Base-by-base conservation (phyloP, 2,329 filamentous ascomycete species). In the Neofusicoccum ribis region DNA sequence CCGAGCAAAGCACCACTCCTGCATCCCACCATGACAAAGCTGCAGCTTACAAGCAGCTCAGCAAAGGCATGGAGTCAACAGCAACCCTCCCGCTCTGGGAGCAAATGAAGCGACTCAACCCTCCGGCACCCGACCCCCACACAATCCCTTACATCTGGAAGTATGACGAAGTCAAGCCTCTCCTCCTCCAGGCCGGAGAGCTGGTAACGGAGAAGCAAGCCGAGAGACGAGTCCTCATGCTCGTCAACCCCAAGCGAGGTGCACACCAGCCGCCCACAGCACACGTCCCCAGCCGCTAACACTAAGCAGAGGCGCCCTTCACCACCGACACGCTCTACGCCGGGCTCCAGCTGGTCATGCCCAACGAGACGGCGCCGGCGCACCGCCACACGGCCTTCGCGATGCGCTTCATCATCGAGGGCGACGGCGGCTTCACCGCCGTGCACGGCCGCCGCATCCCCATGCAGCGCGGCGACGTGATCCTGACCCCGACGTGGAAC, bases 281-380 rank as follows among this genome's bases (percentile, higher is more conserved):
- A 50, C 51, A 58, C 44, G 20, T 27, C 20, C 27, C 34, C 15
- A 59, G 11, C 36, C 37, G 9, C 51, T 39, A 15, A 31, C n/a
- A 41, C 12, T 54, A 36, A 50, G 36, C 43, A 83, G 82, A 80
- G 63, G 80, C 82, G 0, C 85, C 85, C 0, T 84, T 81, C 67
- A 86, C 85, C 0, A 86, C 84, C 0, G 85, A 87, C 69, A 86
- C 85, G 1, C 76, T 87, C 60, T 86, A 86, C 67, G 84, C 81
- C 2, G 85, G 84, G 1, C 78, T 87, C 1, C 85, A 87, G 68
- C 77, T 87, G 0, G 83, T 87, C 4, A 83, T 84, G 70, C 85
- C 85, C 0, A 82, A 83, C 34, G 85, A 87, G 66, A 83, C 78
- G 0, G 84, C 85, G 0, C 83, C 81, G 0, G 84, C 84, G 0